Percentiles rank a stretch among this genome's conserved stretches.
Evolutionary conservation across 805 yeast genomes (phyloP).

Genomic region (Barnettozyma siamensis): DNA sequence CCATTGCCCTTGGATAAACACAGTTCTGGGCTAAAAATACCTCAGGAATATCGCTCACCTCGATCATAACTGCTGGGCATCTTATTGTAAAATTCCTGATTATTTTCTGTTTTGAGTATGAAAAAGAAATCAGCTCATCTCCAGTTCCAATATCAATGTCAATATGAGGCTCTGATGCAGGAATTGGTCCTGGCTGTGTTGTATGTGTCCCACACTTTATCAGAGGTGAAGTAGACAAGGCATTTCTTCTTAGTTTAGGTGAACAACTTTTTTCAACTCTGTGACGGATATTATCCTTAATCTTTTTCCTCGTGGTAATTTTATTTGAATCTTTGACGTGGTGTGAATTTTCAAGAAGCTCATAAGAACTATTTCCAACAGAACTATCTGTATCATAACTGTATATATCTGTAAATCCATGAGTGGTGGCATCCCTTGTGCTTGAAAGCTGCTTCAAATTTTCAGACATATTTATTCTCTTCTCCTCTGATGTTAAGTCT

Average conservation of each 20-base stretch:
- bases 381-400: background rate
- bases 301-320: too few relatives aligned
- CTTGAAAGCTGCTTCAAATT: background rate
- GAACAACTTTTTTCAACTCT: constrained; percentile 1
- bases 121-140: constrained; percentile 26
- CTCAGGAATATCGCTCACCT: constrained; percentile 19
- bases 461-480: background rate
- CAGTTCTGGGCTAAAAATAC: constrained; percentile 36
- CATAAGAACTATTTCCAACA: background rate
- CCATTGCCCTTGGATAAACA: constrained; percentile 44
- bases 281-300: background rate
- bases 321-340: too few relatives aligned
- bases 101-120: constrained; percentile 28
- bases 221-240: background rate
- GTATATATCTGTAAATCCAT: background rate
- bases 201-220: constrained; percentile 11
- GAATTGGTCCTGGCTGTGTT: constrained; percentile 32
- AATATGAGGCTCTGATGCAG: constrained; percentile 25
- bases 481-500: background rate
- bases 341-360: too few relatives aligned
- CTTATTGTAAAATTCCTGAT: constrained; percentile 22
- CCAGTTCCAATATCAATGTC: constrained; percentile 23
- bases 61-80: constrained; percentile 17
- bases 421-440: background rate
- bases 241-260: background rate